These are phyloP conservation scores for Chionographis japonica DNA, from an alignment of 106 monocot genomes.

Conservation along the genomic window DNA sequence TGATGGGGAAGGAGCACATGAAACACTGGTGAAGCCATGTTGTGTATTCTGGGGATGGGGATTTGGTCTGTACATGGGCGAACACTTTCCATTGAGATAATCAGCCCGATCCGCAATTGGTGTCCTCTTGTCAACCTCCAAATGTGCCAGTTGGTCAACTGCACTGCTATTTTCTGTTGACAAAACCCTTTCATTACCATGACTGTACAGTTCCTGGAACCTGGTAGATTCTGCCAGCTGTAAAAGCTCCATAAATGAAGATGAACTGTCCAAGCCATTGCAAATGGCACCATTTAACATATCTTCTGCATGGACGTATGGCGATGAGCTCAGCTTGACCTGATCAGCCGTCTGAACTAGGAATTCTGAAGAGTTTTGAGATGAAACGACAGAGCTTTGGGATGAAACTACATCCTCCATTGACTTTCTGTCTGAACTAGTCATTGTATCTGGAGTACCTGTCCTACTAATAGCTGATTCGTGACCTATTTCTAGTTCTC, in stretches of 20 bases:
- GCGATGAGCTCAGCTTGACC: constrained; percentile 5
- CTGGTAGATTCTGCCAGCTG: constrained; percentile 28
- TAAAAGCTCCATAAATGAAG: constrained; percentile 60
- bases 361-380: constrained; percentile 39
- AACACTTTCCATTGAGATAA: neutral
- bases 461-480: constrained; percentile 27
- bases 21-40: neutral
- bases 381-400: constrained; percentile 44
- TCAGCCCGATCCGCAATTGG: neutral
- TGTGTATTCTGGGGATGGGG: neutral
- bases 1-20: neutral
- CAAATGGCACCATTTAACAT: constrained; percentile 6
- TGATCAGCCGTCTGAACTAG: constrained; percentile 13
- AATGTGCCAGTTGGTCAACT: neutral
- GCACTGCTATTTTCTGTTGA: constrained; percentile 1
- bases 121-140: neutral
- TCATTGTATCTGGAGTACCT: constrained; percentile 9
- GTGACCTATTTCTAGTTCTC: constrained; percentile 9
- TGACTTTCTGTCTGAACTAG: constrained; percentile 18
- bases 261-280: constrained; percentile 22
- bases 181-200: constrained; percentile 7
- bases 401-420: constrained; percentile 43
- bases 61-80: constrained; percentile 2
- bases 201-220: constrained; percentile 11
- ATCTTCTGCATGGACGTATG: constrained; percentile 21